A percentile compares a stretch with the other conserved stretches of the same genome.
These are phyloP conservation scores for Rhizodiscina lignyota DNA, from an alignment of 495 filamentous ascomycete genomes.

Conservation along the genomic window DNA sequence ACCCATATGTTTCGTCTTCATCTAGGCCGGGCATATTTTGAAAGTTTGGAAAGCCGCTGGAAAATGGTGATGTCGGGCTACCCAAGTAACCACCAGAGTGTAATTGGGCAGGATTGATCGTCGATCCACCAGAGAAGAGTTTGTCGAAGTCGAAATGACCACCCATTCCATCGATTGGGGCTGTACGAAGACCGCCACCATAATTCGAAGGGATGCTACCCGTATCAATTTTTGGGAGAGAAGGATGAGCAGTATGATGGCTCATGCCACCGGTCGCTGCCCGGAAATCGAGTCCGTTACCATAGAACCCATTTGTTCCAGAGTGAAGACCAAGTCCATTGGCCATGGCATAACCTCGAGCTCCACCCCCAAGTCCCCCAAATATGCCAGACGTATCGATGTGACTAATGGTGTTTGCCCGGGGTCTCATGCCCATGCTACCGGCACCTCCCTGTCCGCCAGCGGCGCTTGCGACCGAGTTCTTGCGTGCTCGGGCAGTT, in stretches of 20 bases:
- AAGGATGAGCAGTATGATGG: constrained; percentile 44
- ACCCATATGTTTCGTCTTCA: constrained; percentile 67
- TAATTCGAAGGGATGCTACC: constrained; percentile 49
- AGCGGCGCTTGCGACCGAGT: constrained; percentile 55
- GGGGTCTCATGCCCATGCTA: constrained; percentile 56
- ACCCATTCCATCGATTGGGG: constrained; percentile 50
- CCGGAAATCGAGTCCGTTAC: constrained; percentile 49
- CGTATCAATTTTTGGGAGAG: constrained; percentile 73
- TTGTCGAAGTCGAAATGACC: constrained; percentile 61
- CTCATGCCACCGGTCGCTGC: constrained; percentile 55
- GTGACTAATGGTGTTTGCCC: constrained; percentile 95
- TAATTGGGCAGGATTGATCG: constrained; percentile 90
- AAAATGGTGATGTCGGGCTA: constrained; percentile 53
- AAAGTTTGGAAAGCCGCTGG: constrained; percentile 40
- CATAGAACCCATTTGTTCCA: background rate
- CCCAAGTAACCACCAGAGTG: constrained; percentile 79
- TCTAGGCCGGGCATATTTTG: constrained; percentile 36
- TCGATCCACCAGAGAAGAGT: constrained; percentile 50
- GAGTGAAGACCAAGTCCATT: background rate
- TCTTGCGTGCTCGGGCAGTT: constrained; percentile 60
- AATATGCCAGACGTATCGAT: constrained; percentile 39
- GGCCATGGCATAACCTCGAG: no score
- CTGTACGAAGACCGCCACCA: constrained; percentile 55
- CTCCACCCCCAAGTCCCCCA: background rate
- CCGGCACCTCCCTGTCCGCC: constrained; percentile 27